Evolutionary conservation across 495 filamentous ascomycete genomes (phyloP).

Genomic region (Achaetomiella virescens): DNA sequence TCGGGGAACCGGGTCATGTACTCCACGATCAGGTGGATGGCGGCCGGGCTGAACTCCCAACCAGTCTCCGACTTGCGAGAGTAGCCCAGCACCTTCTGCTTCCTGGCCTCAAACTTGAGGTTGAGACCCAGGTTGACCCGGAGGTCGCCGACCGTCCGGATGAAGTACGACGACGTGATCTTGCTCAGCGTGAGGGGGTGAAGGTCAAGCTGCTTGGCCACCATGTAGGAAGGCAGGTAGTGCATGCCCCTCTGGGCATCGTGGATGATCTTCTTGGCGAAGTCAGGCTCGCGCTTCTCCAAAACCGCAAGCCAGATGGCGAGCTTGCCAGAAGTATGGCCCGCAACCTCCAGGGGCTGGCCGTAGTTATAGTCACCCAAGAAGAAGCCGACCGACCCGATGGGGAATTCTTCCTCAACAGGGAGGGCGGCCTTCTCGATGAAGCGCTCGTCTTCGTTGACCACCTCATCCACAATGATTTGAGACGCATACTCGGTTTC

Average conservation of each 20-base stretch:
- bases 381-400: conserved; percentile 79
- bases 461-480: conserved; percentile 79
- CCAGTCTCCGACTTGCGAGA: conserved; percentile 75
- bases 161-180: conserved; percentile 87
- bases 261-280: conserved; percentile 64
- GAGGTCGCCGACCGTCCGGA: conserved; percentile 67
- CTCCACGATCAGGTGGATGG: conserved; percentile 67
- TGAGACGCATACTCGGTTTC: conserved; percentile 91
- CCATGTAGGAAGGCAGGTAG: conserved; percentile 79
- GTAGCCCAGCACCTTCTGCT: conserved; percentile 94
- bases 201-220: conserved; percentile 73
- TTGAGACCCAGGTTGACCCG: conserved; percentile 88
- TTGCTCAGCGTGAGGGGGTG: conserved; percentile 88
- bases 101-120: conserved; percentile 91
- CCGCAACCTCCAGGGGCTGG: conserved; percentile 75
- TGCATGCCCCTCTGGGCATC: conserved; percentile 59
- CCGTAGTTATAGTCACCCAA: conserved; percentile 95
- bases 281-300: conserved; percentile 69
- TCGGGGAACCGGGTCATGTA: conserved; percentile 95
- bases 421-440: conserved; percentile 79
- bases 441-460: conserved; percentile 89
- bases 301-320: conserved; percentile 67
- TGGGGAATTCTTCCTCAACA: conserved; percentile 87
- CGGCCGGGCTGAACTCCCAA: conserved; percentile 92
- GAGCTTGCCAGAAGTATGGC: conserved; percentile 64